phyloP scores from a whole-genome alignment of 768 basidiomycete genomes.

The Hypholoma sublateritium region DNA sequence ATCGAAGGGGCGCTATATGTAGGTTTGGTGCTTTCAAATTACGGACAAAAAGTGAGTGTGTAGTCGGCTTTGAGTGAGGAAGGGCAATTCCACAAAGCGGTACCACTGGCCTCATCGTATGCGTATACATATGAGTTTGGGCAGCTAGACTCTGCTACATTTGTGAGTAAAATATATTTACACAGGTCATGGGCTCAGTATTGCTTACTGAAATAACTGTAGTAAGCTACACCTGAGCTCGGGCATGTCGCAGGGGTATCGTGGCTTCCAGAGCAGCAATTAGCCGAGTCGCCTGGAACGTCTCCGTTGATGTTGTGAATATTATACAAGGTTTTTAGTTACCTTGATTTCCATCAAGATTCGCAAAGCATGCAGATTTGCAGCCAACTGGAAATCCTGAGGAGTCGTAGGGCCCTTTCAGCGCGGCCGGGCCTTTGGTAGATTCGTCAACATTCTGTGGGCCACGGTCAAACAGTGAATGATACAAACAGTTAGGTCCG shows the following conservation, averaged over 20 bases:
- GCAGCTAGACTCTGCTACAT: constrained; percentile 34
- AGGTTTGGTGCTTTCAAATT: constrained; percentile 4
- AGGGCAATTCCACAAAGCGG: constrained; percentile 54
- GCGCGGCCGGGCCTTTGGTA: constrained; percentile 42
- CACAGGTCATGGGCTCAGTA: background rate
- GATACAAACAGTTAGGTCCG: constrained; percentile 49
- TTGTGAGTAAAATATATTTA: background rate
- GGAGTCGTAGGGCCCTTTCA: constrained; percentile 53
- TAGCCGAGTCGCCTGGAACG: constrained; percentile 49
- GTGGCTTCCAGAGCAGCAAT: constrained; percentile 64
- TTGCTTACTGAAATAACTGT: constrained; percentile 35
- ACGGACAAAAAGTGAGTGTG: constrained; percentile 51
- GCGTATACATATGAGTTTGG: constrained; percentile 55
- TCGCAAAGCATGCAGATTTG: constrained; percentile 53
- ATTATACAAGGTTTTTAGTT: background rate
- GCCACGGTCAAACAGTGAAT: too few relatives aligned
- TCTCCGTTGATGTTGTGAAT: background rate
- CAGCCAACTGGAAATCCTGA: constrained; percentile 59
- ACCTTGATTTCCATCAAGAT: constrained; percentile 44
- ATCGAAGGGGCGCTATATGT: too few relatives aligned
- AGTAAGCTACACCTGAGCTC: constrained; percentile 35
- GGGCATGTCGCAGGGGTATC: constrained; percentile 58
- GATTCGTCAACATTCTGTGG: too few relatives aligned
- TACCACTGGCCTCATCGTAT: constrained; percentile 50
- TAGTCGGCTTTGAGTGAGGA: constrained; percentile 41